phyloP scores from a whole-genome alignment of 1,284 basidiomycete species.

The Ganoderma meredithae region DNA sequence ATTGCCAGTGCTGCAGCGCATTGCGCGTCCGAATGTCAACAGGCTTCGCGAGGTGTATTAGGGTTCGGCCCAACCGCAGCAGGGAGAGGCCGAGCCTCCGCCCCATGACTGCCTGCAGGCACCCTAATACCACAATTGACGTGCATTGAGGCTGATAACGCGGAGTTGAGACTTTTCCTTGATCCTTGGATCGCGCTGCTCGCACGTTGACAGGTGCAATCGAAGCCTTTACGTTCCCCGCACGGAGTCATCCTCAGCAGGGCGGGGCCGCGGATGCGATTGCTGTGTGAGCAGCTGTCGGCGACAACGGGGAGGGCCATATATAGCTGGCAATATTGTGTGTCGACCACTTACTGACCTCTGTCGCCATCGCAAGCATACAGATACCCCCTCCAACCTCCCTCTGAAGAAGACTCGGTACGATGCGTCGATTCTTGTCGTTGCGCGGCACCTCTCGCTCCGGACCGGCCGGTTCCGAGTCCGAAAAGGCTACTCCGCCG shows the following conservation, averaged over 20 bases:
- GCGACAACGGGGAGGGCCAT: not conserved
- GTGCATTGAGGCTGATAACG: not conserved
- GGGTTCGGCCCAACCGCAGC: constrained; percentile 4
- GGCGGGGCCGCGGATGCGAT: not conserved
- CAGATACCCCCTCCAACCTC: not conserved
- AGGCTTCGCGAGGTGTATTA: not conserved
- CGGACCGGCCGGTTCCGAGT: not conserved
- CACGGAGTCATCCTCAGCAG: not conserved
- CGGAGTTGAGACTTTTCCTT: not conserved
- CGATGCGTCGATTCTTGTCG: constrained; percentile 15
- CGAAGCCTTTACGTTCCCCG: not conserved
- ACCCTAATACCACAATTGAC: constrained; percentile 1
- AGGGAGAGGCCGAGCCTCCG: not conserved
- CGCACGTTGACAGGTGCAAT: not conserved
- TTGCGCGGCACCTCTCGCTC: not conserved
- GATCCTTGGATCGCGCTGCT: constrained; percentile 12
- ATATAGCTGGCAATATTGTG: not conserved
- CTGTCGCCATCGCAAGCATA: not conserved
- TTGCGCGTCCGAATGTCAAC: not conserved
- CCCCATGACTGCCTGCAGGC: constrained; percentile 1
- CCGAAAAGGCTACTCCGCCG: not conserved
- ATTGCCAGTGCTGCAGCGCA: not conserved
- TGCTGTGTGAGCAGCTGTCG: not conserved
- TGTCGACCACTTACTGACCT: not conserved
- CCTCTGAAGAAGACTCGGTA: not conserved